Evolutionary conservation across 2,329 filamentous ascomycete species (phyloP).

Genomic region (Claviceps sp.): DNA sequence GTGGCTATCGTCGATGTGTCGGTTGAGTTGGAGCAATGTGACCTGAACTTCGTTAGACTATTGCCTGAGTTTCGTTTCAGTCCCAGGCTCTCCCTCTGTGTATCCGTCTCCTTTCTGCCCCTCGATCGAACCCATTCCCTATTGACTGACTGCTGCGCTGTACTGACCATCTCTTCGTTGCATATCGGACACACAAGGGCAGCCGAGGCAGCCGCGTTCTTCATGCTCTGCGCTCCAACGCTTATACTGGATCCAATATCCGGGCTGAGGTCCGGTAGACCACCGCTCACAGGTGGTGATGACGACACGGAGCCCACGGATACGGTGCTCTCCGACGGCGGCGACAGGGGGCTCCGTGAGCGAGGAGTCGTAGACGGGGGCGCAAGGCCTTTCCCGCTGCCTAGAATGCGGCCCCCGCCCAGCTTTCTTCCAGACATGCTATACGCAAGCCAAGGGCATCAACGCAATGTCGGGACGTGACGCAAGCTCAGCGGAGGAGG

Average conservation of each 20-base stretch:
- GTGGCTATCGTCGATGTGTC: conserved; percentile 72
- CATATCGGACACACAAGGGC: conserved; percentile 92
- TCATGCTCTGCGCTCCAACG: conserved; percentile 40
- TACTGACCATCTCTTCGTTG: conserved; percentile 82
- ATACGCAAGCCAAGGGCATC: not conserved
- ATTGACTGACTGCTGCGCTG: not conserved
- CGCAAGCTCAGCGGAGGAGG: not conserved
- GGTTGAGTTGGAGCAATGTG: conserved; percentile 83
- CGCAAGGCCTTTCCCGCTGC: conserved; percentile 70
- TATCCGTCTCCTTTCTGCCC: not conserved
- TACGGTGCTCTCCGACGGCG: conserved; percentile 55
- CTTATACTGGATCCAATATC: conserved; percentile 75
- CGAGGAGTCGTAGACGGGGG: conserved; percentile 36
- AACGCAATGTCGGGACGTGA: not conserved
- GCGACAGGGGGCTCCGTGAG: conserved; percentile 35
- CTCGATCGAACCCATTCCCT: not conserved
- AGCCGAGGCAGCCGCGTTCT: conserved; percentile 35
- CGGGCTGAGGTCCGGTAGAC: conserved; percentile 56
- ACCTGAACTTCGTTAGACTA: conserved; percentile 37
- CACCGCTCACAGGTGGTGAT: conserved; percentile 47
- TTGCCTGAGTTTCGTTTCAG: not conserved
- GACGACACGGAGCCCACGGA: conserved; percentile 60
- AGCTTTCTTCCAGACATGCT: conserved; percentile 74
- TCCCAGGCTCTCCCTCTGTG: not conserved
- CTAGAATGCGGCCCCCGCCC: conserved; percentile 83